These are phyloP conservation scores for Pleurotus salmoneostramineus DNA, from an alignment of 768 basidiomycete genomes.

Conservation along the genomic window DNA sequence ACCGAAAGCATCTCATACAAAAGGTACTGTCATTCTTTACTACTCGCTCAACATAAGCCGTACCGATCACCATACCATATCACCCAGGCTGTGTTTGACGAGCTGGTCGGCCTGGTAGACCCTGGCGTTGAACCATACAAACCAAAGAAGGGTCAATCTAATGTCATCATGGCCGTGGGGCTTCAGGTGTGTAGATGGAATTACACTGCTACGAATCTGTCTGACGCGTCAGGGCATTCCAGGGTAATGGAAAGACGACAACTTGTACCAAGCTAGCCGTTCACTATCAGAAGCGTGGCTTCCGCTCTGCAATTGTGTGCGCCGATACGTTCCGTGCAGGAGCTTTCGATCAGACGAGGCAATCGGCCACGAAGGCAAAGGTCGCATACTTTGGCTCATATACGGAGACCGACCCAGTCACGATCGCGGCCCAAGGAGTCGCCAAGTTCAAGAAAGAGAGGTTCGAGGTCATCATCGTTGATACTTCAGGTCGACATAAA, in stretches of 20 bases:
- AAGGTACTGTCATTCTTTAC: slow-evolving; percentile 50
- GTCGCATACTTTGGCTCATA: slow-evolving; percentile 99
- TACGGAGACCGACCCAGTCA: slow-evolving; percentile 97
- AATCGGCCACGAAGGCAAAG: slow-evolving; percentile 98
- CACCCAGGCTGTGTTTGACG: slow-evolving; percentile 88
- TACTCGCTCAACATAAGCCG: not conserved
- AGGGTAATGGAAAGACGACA: slow-evolving; percentile 99
- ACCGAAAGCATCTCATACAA: slow-evolving; percentile 85
- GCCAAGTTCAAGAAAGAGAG: slow-evolving; percentile 97
- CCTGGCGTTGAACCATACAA: slow-evolving; percentile 95
- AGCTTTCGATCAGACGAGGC: slow-evolving; percentile 98
- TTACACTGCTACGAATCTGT: not conserved
- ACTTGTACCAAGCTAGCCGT: slow-evolving; percentile 99
- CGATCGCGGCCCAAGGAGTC: slow-evolving; percentile 92
- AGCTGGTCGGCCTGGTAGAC: slow-evolving; percentile 92
- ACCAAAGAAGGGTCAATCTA: slow-evolving; percentile 90
- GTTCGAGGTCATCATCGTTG: slow-evolving; percentile 98
- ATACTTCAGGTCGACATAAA: slow-evolving; percentile 95
- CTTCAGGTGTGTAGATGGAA: slow-evolving; percentile 61
- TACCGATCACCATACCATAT: too few species aligned
- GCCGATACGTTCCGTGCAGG: slow-evolving; percentile 99
- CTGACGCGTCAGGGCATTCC: not conserved
- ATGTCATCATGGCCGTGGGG: slow-evolving; percentile 97
- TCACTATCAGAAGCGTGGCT: slow-evolving; percentile 94
- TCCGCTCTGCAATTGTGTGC: slow-evolving; percentile 96